Evolutionary conservation across 495 filamentous ascomycete species (phyloP).

Genomic region (Daldinia concentrica): DNA sequence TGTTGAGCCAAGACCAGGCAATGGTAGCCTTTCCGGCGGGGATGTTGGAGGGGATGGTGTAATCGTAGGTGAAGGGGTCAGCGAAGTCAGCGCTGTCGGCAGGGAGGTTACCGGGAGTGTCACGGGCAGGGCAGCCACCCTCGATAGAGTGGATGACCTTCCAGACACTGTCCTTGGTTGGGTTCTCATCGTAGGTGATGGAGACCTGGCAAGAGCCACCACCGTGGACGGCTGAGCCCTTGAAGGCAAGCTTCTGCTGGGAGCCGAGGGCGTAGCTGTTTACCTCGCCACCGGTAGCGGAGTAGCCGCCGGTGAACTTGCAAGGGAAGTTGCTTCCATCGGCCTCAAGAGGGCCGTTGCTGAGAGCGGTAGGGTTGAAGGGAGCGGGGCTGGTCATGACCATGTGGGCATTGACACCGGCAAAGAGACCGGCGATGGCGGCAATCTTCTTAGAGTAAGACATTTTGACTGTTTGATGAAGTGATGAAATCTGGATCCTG

Average conservation of each 20-base stretch:
- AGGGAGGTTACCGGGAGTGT: slow-evolving; percentile 52
- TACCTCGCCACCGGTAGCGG: slow-evolving; percentile 48
- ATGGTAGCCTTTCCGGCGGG: slow-evolving; percentile 72
- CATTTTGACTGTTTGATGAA: slow-evolving; percentile 50
- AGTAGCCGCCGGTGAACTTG: slow-evolving; percentile 63
- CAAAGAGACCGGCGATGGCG: slow-evolving; percentile 55
- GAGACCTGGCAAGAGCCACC: slow-evolving; percentile 90
- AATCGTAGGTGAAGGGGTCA: slow-evolving; percentile 59
- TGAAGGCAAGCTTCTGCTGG: slow-evolving; percentile 63
- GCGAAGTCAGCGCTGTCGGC: slow-evolving; percentile 39
- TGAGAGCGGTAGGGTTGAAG: slow-evolving; percentile 60
- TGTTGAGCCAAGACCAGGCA: slow-evolving; percentile 93
- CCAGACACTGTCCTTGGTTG: slow-evolving; percentile 67
- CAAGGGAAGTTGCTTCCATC: slow-evolving; percentile 82
- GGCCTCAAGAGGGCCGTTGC: slow-evolving; percentile 64
- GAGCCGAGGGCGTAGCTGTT: slow-evolving; percentile 66
- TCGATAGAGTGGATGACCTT: slow-evolving; percentile 87
- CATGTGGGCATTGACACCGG: slow-evolving; percentile 74
- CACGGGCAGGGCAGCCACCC: slow-evolving; percentile 75
- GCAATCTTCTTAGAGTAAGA: slow-evolving; percentile 48
- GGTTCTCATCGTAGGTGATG: slow-evolving; percentile 77
- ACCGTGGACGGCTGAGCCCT: slow-evolving; percentile 75
- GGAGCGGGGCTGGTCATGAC: slow-evolving; percentile 75
- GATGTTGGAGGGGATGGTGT: slow-evolving; percentile 67
- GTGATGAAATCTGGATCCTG: slow-evolving; percentile 47